phyloP scores from a whole-genome alignment of 2,329 filamentous ascomycete species.

The Metarhizium anisopliae region DNA sequence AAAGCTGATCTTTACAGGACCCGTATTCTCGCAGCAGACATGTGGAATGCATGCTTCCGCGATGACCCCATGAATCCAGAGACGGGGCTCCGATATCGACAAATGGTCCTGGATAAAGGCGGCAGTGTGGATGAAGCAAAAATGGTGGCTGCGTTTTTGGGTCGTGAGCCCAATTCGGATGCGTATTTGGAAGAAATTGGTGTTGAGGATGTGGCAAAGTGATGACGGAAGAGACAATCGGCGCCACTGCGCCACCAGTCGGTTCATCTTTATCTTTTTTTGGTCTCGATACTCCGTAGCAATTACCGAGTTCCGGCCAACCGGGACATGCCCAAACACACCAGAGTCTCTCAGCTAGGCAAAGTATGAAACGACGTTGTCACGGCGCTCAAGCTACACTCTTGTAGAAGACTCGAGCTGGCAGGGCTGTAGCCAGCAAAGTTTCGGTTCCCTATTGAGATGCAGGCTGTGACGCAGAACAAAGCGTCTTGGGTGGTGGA shows the following conservation, averaged over 20 bases:
- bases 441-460: no score
- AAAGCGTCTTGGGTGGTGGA: no score
- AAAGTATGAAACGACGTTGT: background rate
- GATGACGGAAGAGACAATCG: background rate
- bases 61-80: background rate
- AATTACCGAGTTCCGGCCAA: no score
- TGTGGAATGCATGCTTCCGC: constrained; percentile 1
- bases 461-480: no score
- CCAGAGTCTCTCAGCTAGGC: background rate
- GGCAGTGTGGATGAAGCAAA: constrained; percentile 2
- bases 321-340: no score
- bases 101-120: constrained; percentile 2
- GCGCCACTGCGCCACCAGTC: no score
- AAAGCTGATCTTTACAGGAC: background rate
- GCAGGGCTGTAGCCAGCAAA: no score
- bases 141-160: background rate
- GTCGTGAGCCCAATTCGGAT: constrained; percentile 1
- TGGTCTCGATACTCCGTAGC: no score
- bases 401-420: no score
- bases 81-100: background rate
- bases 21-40: constrained; percentile 3
- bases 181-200: constrained; percentile 1
- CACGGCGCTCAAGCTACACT: no score
- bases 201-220: background rate
- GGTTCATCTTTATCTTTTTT: no score